A percentile compares a stretch with the other conserved stretches of the same genome.
Conservation (phyloP, 805 yeast species). For the Monosporozyma solicola region DNA sequence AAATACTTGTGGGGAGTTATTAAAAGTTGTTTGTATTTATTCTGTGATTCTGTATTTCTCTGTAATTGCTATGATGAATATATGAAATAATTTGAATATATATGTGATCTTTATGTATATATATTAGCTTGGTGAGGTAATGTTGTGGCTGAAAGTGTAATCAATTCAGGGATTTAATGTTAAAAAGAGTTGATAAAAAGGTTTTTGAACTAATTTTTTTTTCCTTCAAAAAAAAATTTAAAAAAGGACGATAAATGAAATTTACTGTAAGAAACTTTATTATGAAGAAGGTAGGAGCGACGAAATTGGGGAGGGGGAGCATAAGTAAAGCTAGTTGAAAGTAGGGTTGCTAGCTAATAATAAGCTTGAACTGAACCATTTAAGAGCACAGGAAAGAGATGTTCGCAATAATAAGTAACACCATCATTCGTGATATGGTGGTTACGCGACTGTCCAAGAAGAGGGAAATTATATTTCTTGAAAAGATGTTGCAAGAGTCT, state of each 20-base stretch:
- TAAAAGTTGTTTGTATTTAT: background rate
- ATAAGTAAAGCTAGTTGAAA: background rate
- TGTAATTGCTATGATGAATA: background rate
- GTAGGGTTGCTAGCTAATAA: too few species aligned
- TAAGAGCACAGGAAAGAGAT: too few species aligned
- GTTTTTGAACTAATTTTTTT: background rate
- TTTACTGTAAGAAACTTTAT: background rate
- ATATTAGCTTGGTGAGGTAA: background rate
- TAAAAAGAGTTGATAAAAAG: background rate
- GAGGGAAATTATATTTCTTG: too few species aligned
- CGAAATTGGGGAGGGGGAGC: background rate
- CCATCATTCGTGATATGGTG: too few species aligned
- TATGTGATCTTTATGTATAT: background rate
- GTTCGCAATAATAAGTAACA: too few species aligned
- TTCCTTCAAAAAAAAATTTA: background rate
- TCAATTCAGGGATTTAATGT: background rate
- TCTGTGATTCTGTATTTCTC: background rate
- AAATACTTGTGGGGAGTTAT: background rate
- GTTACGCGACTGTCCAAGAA: too few species aligned
- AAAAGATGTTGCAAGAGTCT: too few species aligned
- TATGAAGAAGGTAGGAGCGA: background rate
- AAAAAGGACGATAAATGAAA: background rate
- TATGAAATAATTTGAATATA: background rate
- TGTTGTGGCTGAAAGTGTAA: background rate
- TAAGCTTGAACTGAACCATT: too few species aligned